Conservation (phyloP, 257 asterid genomes). For the Anisodus tanguticus region DNA sequence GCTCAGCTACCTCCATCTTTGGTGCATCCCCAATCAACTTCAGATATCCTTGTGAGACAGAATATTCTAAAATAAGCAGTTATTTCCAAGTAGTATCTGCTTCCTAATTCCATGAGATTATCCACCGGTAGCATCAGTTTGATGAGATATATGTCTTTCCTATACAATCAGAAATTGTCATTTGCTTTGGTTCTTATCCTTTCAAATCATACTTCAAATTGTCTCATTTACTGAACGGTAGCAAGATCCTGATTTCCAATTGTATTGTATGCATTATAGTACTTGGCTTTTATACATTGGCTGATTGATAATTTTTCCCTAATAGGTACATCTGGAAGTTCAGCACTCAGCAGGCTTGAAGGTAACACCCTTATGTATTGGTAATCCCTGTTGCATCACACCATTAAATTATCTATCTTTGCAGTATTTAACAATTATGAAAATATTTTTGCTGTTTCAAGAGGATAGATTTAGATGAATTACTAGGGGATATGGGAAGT, state of each 20-base stretch:
- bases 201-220: not conserved
- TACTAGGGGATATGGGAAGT: slow-evolving; percentile 9
- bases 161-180: not conserved
- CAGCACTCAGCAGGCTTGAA: slow-evolving; percentile 28
- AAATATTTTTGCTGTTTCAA: not conserved
- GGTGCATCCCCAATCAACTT: no score
- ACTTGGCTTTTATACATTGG: not conserved
- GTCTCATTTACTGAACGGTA: not conserved
- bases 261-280: not conserved
- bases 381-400: not conserved
- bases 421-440: not conserved
- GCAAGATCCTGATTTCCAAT: not conserved
- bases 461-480: not conserved
- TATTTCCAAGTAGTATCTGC: not conserved
- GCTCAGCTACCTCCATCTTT: no score
- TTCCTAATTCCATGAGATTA: not conserved
- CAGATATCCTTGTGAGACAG: no score
- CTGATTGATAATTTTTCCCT: not conserved
- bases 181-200: not conserved
- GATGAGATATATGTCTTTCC: not conserved
- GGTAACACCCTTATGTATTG: slow-evolving; percentile 12
- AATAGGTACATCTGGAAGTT: slow-evolving; percentile 29
- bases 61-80: not conserved
- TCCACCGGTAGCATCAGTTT: not conserved
- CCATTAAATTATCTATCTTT: not conserved